Conservation (phyloP, 495 filamentous ascomycete species). For the Halenospora varia region DNA sequence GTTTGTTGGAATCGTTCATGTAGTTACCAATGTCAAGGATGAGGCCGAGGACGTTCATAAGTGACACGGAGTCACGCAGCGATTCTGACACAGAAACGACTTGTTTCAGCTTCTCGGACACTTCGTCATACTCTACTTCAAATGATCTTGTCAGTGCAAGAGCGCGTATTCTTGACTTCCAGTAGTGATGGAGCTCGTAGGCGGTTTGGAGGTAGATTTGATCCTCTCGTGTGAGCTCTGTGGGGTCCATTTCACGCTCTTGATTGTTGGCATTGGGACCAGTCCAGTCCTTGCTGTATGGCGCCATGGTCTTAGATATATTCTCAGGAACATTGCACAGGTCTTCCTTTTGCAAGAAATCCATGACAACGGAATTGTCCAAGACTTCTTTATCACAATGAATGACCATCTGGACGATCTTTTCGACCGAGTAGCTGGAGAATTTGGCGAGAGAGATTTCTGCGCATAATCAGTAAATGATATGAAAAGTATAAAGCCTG, state of each 20-base stretch:
- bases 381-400: constrained; percentile 90
- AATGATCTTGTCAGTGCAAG: constrained; percentile 79
- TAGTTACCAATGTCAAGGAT: constrained; percentile 98
- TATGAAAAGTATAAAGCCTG: background rate
- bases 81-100: constrained; percentile 85
- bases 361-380: constrained; percentile 94
- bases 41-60: constrained; percentile 93
- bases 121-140: constrained; percentile 87
- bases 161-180: constrained; percentile 95
- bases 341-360: constrained; percentile 90
- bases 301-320: constrained; percentile 82
- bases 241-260: constrained; percentile 80
- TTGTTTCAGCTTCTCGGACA: constrained; percentile 73
- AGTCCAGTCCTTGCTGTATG: constrained; percentile 96
- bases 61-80: constrained; percentile 78
- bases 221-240: constrained; percentile 87
- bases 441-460: constrained; percentile 92
- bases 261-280: constrained; percentile 77
- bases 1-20: constrained; percentile 99
- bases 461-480: constrained; percentile 24
- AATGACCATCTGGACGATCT: constrained; percentile 87
- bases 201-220: constrained; percentile 92
- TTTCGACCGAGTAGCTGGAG: constrained; percentile 72
- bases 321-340: constrained; percentile 90
- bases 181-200: constrained; percentile 95